phyloP scores from a whole-genome alignment of 441 rosid species.

The Flueggea neowawraea region DNA sequence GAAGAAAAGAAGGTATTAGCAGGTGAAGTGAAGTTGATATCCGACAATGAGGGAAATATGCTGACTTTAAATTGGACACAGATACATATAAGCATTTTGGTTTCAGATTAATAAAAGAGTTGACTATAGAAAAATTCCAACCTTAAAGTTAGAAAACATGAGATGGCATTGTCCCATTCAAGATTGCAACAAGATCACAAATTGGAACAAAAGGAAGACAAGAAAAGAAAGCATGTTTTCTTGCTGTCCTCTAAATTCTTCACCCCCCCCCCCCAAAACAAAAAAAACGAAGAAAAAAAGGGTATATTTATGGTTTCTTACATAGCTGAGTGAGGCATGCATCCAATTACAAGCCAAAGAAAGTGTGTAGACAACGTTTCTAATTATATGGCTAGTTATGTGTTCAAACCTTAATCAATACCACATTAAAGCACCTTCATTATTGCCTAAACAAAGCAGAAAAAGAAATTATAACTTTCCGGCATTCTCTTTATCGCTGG shows the following conservation, averaged over 20 bases:
- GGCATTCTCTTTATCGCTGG: neutral
- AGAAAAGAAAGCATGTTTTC: slow-evolving; percentile 6
- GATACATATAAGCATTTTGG: neutral
- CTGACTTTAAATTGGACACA: neutral
- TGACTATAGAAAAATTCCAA: slow-evolving; percentile 1
- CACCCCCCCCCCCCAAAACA: neutral
- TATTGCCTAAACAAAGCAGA: neutral
- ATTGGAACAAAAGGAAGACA: slow-evolving; percentile 11
- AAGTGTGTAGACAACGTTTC: slow-evolving; percentile 15
- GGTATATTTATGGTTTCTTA: neutral
- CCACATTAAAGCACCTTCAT: too few species aligned
- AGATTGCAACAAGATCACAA: slow-evolving; percentile 9
- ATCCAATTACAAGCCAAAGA: slow-evolving; percentile 26
- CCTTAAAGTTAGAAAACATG: slow-evolving; percentile 10
- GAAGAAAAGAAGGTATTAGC: too few species aligned
- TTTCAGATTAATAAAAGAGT: neutral
- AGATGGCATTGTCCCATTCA: slow-evolving; percentile 21
- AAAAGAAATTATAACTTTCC: neutral
- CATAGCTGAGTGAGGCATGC: slow-evolving; percentile 2
- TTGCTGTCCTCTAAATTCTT: neutral
- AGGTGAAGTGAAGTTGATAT: too few species aligned
- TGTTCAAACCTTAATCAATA: neutral
- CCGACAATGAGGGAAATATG: too few species aligned
- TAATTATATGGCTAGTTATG: slow-evolving; percentile 15
- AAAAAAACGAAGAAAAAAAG: neutral